Evolutionary conservation across 1,284 basidiomycete genomes (phyloP).

Genomic region (Schizopora paradoxa): DNA sequence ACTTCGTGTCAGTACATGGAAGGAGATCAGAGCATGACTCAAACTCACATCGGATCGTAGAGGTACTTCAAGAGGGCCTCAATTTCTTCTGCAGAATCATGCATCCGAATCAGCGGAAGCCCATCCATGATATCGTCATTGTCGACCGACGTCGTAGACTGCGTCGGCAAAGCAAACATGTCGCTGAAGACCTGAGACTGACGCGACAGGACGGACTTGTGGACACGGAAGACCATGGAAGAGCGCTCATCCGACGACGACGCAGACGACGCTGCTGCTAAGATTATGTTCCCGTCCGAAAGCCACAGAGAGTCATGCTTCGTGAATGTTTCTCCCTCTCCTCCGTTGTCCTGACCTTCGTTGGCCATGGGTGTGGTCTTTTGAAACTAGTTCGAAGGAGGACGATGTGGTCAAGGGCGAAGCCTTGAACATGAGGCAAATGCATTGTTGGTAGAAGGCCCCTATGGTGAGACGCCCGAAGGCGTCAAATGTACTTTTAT

Average conservation of each 20-base stretch:
- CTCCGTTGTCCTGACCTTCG: no score
- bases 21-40: not conserved
- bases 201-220: not conserved
- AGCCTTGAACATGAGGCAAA: no score
- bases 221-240: not conserved
- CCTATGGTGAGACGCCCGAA: no score
- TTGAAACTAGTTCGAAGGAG: no score
- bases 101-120: not conserved
- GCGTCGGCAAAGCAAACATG: conserved; percentile 1
- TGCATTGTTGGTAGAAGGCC: no score
- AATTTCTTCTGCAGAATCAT: conserved; percentile 1
- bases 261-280: not conserved
- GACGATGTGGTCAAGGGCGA: no score
- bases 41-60: conserved; percentile 1
- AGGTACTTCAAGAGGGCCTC: not conserved
- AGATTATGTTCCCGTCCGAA: not conserved
- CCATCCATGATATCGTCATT: not conserved
- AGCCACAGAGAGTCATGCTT: not conserved
- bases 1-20: no score
- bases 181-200: conserved; percentile 1
- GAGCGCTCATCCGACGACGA: not conserved
- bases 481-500: no score
- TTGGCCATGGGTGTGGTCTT: no score
- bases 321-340: no score
- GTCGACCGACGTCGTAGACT: not conserved